phyloP scores from a whole-genome alignment of 176 grass and related monocot genomes.

The Aegilops bicornis region DNA sequence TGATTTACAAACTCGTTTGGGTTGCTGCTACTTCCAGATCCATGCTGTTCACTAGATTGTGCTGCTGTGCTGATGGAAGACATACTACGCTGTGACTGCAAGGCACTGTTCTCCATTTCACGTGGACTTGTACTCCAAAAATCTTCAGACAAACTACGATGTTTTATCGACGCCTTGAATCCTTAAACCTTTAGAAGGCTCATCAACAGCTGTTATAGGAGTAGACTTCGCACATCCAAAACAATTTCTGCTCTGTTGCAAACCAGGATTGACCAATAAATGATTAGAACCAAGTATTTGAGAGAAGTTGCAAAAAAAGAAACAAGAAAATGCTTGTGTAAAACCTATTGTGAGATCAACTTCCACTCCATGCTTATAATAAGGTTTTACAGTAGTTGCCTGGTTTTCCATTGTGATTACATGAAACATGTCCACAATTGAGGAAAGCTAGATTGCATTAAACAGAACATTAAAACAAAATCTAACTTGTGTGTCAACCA shows the following conservation, averaged over 20 bases:
- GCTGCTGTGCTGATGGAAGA: slow-evolving; percentile 78
- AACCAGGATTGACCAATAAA: slow-evolving; percentile 56
- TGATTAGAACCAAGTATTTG: slow-evolving; percentile 47
- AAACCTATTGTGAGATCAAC: not conserved
- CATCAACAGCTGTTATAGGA: slow-evolving; percentile 86
- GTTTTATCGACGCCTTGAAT: slow-evolving; percentile 80
- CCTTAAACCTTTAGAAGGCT: slow-evolving; percentile 88
- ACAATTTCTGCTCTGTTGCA: slow-evolving; percentile 99
- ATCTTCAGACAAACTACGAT: slow-evolving; percentile 62
- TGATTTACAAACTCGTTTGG: slow-evolving; percentile 84
- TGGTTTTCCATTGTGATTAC: not conserved
- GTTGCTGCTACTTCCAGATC: slow-evolving; percentile 74
- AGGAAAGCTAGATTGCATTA: not conserved
- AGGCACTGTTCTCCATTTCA: slow-evolving; percentile 76
- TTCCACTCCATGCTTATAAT: not conserved
- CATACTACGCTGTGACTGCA: slow-evolving; percentile 86
- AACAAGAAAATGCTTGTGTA: not conserved
- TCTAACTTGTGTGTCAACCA: not conserved
- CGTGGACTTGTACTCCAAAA: slow-evolving; percentile 91
- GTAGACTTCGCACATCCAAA: slow-evolving; percentile 79
- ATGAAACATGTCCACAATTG: not conserved
- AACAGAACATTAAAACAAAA: not conserved
- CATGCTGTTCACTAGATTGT: slow-evolving; percentile 56
- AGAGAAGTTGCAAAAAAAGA: not conserved
- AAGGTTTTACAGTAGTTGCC: not conserved